phyloP scores from a whole-genome alignment of 306 rosid species.

The Nissolia schottii region DNA sequence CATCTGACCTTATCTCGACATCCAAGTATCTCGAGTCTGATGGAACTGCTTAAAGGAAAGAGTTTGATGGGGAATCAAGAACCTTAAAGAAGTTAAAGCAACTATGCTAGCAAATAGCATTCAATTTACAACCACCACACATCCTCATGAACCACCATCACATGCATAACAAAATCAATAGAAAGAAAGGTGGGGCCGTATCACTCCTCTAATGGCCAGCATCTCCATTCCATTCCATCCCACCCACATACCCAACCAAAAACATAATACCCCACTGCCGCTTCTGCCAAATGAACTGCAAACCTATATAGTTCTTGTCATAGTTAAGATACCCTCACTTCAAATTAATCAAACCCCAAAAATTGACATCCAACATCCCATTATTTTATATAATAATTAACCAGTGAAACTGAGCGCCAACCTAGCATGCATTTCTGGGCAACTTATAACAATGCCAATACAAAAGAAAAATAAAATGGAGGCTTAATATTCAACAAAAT shows the following conservation, averaged over 20 bases:
- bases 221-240: neutral
- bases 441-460: neutral
- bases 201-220: neutral
- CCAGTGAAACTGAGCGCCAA: neutral
- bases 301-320: neutral
- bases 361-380: neutral
- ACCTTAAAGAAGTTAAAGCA: neutral
- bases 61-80: slow-evolving; percentile 24
- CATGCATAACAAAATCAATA: neutral
- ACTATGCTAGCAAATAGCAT: neutral
- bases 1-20: slow-evolving; percentile 60
- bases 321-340: neutral
- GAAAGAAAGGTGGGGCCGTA: neutral
- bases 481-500: neutral
- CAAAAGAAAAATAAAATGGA: neutral
- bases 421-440: neutral
- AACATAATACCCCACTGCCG: neutral
- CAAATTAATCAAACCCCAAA: neutral
- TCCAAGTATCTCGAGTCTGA: slow-evolving; percentile 53
- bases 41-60: slow-evolving; percentile 46
- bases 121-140: neutral
- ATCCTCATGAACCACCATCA: slow-evolving; percentile 6
- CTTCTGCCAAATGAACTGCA: neutral
- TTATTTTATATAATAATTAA: neutral
- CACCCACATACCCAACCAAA: neutral